Base-by-base conservation (phyloP, 1,284 basidiomycete species). In the Ganoderma multipileum region DNA sequence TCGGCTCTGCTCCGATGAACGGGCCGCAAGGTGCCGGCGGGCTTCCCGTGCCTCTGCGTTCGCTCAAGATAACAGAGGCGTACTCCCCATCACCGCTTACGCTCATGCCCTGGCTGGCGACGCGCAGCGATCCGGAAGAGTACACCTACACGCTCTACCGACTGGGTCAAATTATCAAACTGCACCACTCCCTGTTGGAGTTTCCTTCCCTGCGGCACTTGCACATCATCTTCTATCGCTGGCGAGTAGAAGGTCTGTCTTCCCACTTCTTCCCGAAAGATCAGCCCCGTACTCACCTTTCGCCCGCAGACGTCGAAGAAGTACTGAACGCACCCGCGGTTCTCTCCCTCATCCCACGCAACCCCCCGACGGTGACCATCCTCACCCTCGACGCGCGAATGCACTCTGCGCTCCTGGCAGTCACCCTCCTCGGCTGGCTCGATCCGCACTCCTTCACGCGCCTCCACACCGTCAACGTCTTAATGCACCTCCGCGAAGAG, bases 81-180 rank as follows among this genome's bases (percentile, higher is more conserved):
- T 72, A 70, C 67, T 61, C 71, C n/a, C 67, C 71, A 0, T 67
- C 71, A 2, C 71, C 71, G 0, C 66, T 70, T 6, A 72, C 71
- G 0, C 42, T 72, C 16, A 71, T 69, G 67, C 71, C 71, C 1
- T 72, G 71, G 71, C 58, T 72, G 6, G 63, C 68, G 20, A 50
- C 52, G 9, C 67, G 68, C 64, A 58, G 55, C 52, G 52, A 69
- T 16, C 67, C 71, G 14, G 63, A 71, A 47, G 65, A 65, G 26
- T 65, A 69, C 58, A 64, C 64, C 12, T 72, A 71, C 28, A 69
- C 69, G 5, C 63, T 72, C 30, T 72, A 72, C 47, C 71, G 71
- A 8, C 54, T 71, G 26, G 63, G 66, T 12, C 71, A 72, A 50
- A 52, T 72, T 23, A 61, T 63, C 30, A 70, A 67, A 50, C 66